phyloP scores from a whole-genome alignment of 163 green algal species.

The Scenedesmus sp. region DNA sequence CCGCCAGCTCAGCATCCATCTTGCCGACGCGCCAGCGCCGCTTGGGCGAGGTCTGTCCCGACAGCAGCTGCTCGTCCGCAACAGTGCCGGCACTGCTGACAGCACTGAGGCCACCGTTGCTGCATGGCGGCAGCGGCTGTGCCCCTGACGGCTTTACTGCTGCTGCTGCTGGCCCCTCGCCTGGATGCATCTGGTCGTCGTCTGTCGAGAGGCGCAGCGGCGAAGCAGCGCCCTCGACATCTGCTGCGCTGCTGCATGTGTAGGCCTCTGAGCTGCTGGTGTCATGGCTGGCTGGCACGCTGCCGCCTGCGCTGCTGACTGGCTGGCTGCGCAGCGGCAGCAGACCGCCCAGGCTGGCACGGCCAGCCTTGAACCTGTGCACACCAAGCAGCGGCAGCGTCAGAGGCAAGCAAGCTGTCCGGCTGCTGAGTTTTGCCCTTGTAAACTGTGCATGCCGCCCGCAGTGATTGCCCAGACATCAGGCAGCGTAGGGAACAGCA shows the following conservation, averaged over 20 bases:
- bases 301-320: background rate
- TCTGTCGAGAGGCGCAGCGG: background rate
- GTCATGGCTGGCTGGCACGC: background rate
- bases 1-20: constrained; percentile 48
- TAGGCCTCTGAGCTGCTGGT: background rate
- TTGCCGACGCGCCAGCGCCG: constrained; percentile 36
- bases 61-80: background rate
- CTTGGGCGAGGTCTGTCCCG: background rate
- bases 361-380: constrained; percentile 34
- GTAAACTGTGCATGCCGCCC: too few species aligned
- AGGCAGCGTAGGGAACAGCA: too few species aligned
- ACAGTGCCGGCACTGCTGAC: background rate
- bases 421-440: too few species aligned
- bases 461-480: too few species aligned
- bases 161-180: background rate
- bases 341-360: background rate
- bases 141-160: background rate
- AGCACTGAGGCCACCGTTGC: background rate
- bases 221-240: background rate
- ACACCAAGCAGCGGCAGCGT: background rate
- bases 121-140: background rate
- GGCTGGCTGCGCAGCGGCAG: background rate
- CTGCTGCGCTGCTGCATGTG: background rate
- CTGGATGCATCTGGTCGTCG: background rate
- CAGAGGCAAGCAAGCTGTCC: too few species aligned